Percentiles rank a stretch among this genome's conserved stretches.
Conservation (phyloP, 352 stramenopile genomes). For the Phytophthora idaei region DNA sequence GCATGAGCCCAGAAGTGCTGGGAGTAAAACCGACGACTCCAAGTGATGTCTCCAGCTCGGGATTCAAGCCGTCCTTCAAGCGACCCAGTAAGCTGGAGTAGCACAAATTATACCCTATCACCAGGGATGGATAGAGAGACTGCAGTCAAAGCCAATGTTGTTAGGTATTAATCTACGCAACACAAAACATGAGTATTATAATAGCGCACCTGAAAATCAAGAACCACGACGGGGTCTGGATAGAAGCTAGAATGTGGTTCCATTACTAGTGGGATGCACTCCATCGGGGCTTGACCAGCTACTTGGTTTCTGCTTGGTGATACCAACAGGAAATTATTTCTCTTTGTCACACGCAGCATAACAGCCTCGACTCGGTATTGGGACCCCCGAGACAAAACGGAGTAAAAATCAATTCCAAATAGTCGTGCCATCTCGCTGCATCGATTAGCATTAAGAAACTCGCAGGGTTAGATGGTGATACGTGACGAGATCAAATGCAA, state of each 20-base stretch:
- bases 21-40: slow-evolving; percentile 67
- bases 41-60: slow-evolving; percentile 67
- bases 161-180: background rate
- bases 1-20: slow-evolving; percentile 47
- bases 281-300: slow-evolving; percentile 90
- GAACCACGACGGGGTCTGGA: slow-evolving; percentile 96
- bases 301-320: slow-evolving; percentile 86
- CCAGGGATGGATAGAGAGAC: slow-evolving; percentile 99
- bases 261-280: slow-evolving; percentile 94
- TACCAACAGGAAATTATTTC: slow-evolving; percentile 85
- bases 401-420: slow-evolving; percentile 96
- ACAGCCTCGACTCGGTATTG: slow-evolving; percentile 94
- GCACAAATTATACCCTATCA: slow-evolving; percentile 99
- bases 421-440: slow-evolving; percentile 92
- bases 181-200: background rate
- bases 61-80: slow-evolving; percentile 79
- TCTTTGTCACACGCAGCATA: slow-evolving; percentile 92
- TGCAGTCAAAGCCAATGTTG: slow-evolving; percentile 24
- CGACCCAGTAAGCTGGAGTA: slow-evolving; percentile 97
- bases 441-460: slow-evolving; percentile 1
- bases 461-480: background rate
- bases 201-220: slow-evolving; percentile 94
- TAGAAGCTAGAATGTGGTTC: slow-evolving; percentile 97
- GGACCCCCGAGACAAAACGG: slow-evolving; percentile 90
- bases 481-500: slow-evolving; percentile 1